Evolutionary conservation across 2,329 filamentous ascomycete species (phyloP).

Genomic region (Ceratocystis ficicola): DNA sequence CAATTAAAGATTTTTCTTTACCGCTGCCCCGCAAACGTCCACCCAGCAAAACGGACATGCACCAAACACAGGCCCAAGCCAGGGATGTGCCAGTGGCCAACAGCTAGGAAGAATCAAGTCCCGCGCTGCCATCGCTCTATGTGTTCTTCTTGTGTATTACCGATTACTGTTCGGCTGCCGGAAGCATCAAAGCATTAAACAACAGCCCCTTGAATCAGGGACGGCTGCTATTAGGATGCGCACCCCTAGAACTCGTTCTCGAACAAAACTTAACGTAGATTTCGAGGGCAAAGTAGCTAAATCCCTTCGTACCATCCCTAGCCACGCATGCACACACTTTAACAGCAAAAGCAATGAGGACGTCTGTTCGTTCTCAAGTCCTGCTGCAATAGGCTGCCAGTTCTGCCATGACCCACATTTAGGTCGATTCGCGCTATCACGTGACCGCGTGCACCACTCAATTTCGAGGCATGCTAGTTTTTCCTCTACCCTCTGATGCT

Average conservation of each 20-base stretch:
- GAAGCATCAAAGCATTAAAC: background rate
- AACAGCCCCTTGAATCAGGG: background rate
- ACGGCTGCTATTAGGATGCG: background rate
- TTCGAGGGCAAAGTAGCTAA: too few relatives aligned
- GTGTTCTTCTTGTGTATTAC: too few relatives aligned
- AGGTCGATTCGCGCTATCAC: background rate
- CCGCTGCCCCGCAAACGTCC: background rate
- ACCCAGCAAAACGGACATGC: background rate
- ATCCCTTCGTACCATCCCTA: background rate
- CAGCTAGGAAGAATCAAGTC: too few relatives aligned
- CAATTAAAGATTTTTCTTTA: background rate
- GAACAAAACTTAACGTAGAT: too few relatives aligned
- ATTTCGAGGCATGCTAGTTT: background rate
- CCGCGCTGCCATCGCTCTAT: too few relatives aligned
- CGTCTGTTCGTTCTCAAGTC: background rate
- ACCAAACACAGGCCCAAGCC: background rate
- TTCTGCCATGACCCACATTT: background rate
- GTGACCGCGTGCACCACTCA: background rate
- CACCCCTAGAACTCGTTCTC: background rate
- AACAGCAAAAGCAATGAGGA: background rate
- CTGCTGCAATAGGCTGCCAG: background rate
- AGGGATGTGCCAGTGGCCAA: too few relatives aligned
- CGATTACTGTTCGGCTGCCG: background rate
- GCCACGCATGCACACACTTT: background rate
- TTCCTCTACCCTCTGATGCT: too few relatives aligned